Percentiles rank a stretch among this genome's conserved stretches.
These are phyloP conservation scores for Stagonosporopsis rhizophila DNA, from an alignment of 2,329 filamentous ascomycete genomes.

Conservation along the genomic window DNA sequence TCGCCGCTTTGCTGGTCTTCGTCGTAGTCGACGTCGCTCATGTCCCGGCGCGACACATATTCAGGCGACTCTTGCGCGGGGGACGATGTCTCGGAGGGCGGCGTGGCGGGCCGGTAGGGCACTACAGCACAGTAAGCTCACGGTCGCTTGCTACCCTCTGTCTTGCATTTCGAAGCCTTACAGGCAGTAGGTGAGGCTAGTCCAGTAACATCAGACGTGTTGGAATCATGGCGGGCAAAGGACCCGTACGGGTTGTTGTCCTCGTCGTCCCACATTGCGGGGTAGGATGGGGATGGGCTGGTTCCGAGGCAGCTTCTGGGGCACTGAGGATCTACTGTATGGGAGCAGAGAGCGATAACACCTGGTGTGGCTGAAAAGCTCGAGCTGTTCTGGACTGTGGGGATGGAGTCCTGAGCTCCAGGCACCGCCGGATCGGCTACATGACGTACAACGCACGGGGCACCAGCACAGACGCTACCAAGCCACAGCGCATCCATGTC, in stretches of 20 bases:
- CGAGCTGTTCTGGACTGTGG: constrained; percentile 8
- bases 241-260: constrained; percentile 98
- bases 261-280: constrained; percentile 95
- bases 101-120: constrained; percentile 63
- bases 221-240: constrained; percentile 86
- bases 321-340: background rate
- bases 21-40: constrained; percentile 66
- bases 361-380: constrained; percentile 1
- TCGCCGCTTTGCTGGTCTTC: constrained; percentile 52
- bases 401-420: constrained; percentile 17
- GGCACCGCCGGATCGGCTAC: constrained; percentile 9
- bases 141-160: background rate
- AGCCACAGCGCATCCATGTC: background rate
- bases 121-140: constrained; percentile 28
- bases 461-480: constrained; percentile 5
- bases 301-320: background rate
- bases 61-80: constrained; percentile 71
- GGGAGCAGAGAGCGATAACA: background rate
- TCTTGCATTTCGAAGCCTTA: constrained; percentile 32
- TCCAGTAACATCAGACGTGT: constrained; percentile 66
- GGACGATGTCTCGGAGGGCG: constrained; percentile 74
- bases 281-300: background rate
- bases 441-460: constrained; percentile 17
- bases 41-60: constrained; percentile 61
- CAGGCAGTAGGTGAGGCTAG: constrained; percentile 49